Base-by-base conservation (phyloP, 2,329 filamentous ascomycete genomes). In the Alternaria consortialis region DNA sequence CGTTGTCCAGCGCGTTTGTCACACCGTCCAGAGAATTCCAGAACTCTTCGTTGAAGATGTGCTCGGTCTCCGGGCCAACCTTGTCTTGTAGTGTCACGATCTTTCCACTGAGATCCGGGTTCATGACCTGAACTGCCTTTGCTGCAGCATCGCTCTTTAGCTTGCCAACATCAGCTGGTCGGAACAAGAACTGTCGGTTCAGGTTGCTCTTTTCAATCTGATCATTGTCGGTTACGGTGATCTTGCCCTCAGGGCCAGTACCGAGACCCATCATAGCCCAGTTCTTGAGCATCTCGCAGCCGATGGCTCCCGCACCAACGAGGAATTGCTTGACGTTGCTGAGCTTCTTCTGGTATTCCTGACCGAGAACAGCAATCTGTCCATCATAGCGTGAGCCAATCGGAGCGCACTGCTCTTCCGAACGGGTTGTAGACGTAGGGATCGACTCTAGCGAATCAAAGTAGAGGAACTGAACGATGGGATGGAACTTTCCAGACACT, bases 211-310 rank as follows among this genome's bases (percentile, higher is more conserved):
- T 97, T 82, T 99, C 95, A 71, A 99, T 99, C 56, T 94, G 94
- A 76, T 99, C 95, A 89, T 97, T 98, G 77, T 99, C 95, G 13
- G 96, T 98, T 51, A 99, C 91, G 60, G 84, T 92, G 73, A 99
- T 96, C 79, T 91, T 91, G 72, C 95, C 95, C 50, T 93, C 87
- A 3, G 93, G 92, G 4, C 95, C 95, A 46, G 91, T 92, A 44
- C 91, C 94, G 31, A 99, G 84, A 68, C 95, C 95, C 78, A 98
- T 97, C 94, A 99, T 96, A 36, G 96, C 94, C 94, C 95, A 99
- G 80, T 98, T 98, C 87, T 99, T 99, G 69, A 99, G 84, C 91
- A 98, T 99, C 77, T 99, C 95, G 75, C 95, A 99, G 46, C 95
- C 95, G 78, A 99, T 99, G 65, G 96, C 95, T 72, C 95, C 95